Evolutionary conservation across 139 green algal species (phyloP), one percentile per base, ranked within the genome.

Genomic region (Chlamydomonas schloesseri): DNA sequence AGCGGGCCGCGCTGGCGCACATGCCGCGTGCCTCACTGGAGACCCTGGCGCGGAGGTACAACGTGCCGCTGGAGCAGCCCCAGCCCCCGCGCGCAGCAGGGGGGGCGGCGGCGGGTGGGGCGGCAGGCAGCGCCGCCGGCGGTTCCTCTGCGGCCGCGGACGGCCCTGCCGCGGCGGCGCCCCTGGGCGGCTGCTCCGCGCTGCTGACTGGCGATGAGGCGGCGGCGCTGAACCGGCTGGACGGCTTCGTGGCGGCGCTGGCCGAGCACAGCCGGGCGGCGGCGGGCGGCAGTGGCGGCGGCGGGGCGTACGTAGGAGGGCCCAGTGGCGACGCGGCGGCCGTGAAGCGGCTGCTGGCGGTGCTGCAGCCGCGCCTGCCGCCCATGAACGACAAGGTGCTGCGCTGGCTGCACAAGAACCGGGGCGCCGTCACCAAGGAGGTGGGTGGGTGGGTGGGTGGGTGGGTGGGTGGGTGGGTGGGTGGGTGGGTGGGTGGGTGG

Each of bases 161-260:
- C 17, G 68, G 14, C 2, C 6, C 68, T 1, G 18, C 21, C 13
- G 5, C 57, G 4, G 24, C 75, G 23, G 57, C 34, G 57, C 13
- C 75, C 11, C 64, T 74, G 64, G 78, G 64, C 47, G 29, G 23
- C 71, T 24, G 62, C 42, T 55, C 46, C 9, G 78, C 78, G 62
- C 62, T 84, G 65, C 47, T 84, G 64, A 55, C 8, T 4, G 17
- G 29, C 3, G 42, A 50, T 17, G 78, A 84, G 78, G 64, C 65
- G 78, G 78, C 37, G 64, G 42, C 29, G 20, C 42, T 84, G 29
- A 84, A 84, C 64, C 46, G 10, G 37, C 46, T 74, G 42, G 64
- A 74, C 20, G 78, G 78, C 64, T 84, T 84, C 42, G 46, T 74
- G 78, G 42, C 78, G 64, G 62, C 78, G 42, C 64, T 84, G 64